phyloP scores from a whole-genome alignment of 1,139 yeast genomes.

The Kodamaea sp. region DNA sequence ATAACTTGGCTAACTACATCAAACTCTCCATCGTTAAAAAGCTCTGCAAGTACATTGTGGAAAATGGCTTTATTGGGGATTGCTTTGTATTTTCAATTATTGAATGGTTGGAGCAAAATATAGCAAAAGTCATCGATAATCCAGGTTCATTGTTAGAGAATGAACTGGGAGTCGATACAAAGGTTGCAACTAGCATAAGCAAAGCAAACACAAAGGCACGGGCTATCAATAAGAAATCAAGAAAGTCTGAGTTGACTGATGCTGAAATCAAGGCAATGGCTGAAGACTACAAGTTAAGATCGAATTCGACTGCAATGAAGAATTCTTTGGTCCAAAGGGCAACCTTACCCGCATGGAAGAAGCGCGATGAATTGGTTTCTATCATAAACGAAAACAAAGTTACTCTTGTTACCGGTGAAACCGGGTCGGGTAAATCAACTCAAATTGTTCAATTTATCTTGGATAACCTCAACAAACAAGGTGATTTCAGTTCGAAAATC shows the following conservation, averaged over 20 bases:
- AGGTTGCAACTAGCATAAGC: constrained; percentile 1
- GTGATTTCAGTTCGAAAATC: constrained; percentile 54
- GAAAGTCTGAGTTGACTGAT: constrained; percentile 1
- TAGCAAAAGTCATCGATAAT: constrained; percentile 52
- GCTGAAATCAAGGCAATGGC: constrained; percentile 24
- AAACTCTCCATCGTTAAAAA: constrained; percentile 59
- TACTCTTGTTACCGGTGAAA: constrained; percentile 87
- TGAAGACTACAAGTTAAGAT: constrained; percentile 19
- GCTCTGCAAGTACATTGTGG: constrained; percentile 37
- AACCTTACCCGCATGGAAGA: constrained; percentile 80
- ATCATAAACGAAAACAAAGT: constrained; percentile 59
- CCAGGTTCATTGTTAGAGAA: constrained; percentile 65
- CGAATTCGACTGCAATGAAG: constrained; percentile 15
- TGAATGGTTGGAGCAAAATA: constrained; percentile 73
- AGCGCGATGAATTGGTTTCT: constrained; percentile 51
- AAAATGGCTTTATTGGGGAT: constrained; percentile 55
- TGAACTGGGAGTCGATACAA: constrained; percentile 1
- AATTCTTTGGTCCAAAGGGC: constrained; percentile 37
- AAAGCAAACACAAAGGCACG: neutral
- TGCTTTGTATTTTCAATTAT: constrained; percentile 61
- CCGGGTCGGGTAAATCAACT: constrained; percentile 61
- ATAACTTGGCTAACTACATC: constrained; percentile 68
- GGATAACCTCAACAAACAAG: constrained; percentile 51
- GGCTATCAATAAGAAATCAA: neutral
- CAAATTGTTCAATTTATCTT: constrained; percentile 80